Base-by-base conservation (phyloP, 192 early-diverging fungal species). In the Coemansia sp. region DNA sequence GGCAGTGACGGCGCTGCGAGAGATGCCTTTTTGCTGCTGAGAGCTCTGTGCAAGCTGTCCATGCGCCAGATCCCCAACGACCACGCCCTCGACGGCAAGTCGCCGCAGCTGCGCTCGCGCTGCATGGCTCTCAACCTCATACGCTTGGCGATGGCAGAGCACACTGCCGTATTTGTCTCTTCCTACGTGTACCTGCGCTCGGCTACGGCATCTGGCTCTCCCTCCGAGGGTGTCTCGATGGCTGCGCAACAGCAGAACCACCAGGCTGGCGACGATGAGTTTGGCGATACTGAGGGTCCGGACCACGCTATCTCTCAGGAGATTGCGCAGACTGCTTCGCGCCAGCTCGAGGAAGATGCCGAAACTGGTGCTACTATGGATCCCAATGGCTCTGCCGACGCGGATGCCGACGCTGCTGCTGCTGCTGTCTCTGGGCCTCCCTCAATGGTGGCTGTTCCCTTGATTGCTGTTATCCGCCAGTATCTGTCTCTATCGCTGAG, bases 391-490 rank as follows among this genome's bases (percentile, higher is more conserved):
- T 18, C 25, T 11, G 39, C 15, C 1, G 30, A 50, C 5, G 3
- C 18, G 6, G 20, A 41, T 23, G n/a, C 39, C 11, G 28, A 37
- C 11, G 38, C 52, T 15, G 47, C 27, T 1, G 19, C 29, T 32
- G 9, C 8, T 8, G 17, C 5, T 26, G 9, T 0, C 29, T 5
- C 9, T 0, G 25, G 32, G 45, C 29, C 44, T 4, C 18, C 25
- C 0, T 51, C 57, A 14, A 51, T 62, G 3, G 78, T 71, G 42
- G 70, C 79, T 2, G 81, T 86, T 7, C 77, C 83, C 25, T 87
- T 96, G 53, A 78, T 93, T 19, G 83, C 89, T 9, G 87, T 90
- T 6, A 82, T 93, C 9, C 92, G 93, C 62, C 87, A 93, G 68
- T 87, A 91, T 50, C 58, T 96, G 20, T 89, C 89, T 57, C 68